Percentiles rank a stretch among this genome's conserved stretches.
Conservation (phyloP, 352 stramenopile genomes). For the Phytopythium cucurbitacearum region DNA sequence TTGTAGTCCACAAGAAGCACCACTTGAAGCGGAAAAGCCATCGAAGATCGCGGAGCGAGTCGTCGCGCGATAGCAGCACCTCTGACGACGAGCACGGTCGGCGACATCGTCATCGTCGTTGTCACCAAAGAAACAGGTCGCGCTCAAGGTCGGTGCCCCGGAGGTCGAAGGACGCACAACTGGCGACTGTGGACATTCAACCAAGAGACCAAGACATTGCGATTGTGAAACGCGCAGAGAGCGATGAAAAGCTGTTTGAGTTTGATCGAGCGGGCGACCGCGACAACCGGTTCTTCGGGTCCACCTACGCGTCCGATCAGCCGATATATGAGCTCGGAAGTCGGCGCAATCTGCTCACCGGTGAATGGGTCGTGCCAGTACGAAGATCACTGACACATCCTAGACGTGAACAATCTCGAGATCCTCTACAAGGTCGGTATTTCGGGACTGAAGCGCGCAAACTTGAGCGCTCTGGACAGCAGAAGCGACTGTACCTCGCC, state of each 20-base stretch:
- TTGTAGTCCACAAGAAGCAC: constrained; percentile 27
- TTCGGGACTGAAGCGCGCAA: constrained; percentile 44
- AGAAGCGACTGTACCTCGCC: constrained; percentile 54
- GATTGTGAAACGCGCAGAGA: constrained; percentile 5
- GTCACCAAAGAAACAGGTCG: too few species aligned
- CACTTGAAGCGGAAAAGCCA: constrained; percentile 5
- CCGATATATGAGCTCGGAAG: constrained; percentile 60
- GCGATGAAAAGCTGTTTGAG: constrained; percentile 47
- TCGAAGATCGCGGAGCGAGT: background rate
- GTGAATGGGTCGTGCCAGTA: constrained; percentile 28
- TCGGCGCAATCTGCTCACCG: constrained; percentile 36
- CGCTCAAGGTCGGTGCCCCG: too few species aligned
- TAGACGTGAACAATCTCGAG: constrained; percentile 2
- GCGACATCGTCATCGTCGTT: too few species aligned
- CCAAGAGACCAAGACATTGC: background rate
- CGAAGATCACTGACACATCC: constrained; percentile 8
- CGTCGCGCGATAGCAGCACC: too few species aligned
- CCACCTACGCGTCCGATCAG: constrained; percentile 56
- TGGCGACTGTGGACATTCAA: too few species aligned
- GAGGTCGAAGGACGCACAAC: too few species aligned
- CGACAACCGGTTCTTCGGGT: constrained; percentile 68
- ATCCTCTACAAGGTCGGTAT: constrained; percentile 30
- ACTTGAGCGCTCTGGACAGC: constrained; percentile 28
- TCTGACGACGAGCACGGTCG: too few species aligned
- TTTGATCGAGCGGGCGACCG: constrained; percentile 58